Evolutionary conservation across 2,329 filamentous ascomycete genomes (phyloP), one percentile per base, ranked within the genome.

Genomic region (Apiospora phragmitis): DNA sequence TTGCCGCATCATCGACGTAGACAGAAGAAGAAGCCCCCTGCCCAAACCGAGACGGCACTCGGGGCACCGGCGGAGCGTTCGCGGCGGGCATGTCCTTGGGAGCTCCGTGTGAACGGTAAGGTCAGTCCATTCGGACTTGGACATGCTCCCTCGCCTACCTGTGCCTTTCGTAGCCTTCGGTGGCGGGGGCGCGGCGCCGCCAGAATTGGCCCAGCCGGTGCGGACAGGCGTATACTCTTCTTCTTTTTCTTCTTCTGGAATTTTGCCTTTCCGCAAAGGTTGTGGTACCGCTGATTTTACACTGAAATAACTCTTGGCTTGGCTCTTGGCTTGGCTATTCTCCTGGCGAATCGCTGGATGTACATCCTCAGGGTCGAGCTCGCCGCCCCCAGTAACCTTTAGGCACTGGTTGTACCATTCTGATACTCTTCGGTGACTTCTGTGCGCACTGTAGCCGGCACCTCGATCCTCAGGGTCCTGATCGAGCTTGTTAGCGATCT

Each of bases 101-200:
- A 45, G 38, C 38, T 42, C 35, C 4, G 67, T 68, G 32, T 68
- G 32, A 2, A 55, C 67, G 32, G 67, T 51, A 2, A 49, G 14
- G n/a, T 68, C 67, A 18, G 67, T 68, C 67, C 67, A 68, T 38
- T 68, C 67, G 21, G 67, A 49, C 21, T 42, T 45, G 3, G 38
- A 11, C 12, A 6, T 11, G 21, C 49, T 55, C 49, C 9, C 21
- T 18, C 21, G 49, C 26, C 21, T 32, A 4, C 21, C 26, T 55
- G 5, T 14, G 6, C 18, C 3, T 5, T 16, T 12, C 43, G 18
- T n/a, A 45, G 43, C 43, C 18, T n/a, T n/a, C 12, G 49, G 49
- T 24, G 55, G 21, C 55, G 3, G 26, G 6, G 26, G 29, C 55
- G n/a, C 32, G 21, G 11, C 32, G 5, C 21, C 32, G 18, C 55